Evolutionary conservation across 495 filamentous ascomycete genomes (phyloP).

Genomic region (Aspergillus cristatus): DNA sequence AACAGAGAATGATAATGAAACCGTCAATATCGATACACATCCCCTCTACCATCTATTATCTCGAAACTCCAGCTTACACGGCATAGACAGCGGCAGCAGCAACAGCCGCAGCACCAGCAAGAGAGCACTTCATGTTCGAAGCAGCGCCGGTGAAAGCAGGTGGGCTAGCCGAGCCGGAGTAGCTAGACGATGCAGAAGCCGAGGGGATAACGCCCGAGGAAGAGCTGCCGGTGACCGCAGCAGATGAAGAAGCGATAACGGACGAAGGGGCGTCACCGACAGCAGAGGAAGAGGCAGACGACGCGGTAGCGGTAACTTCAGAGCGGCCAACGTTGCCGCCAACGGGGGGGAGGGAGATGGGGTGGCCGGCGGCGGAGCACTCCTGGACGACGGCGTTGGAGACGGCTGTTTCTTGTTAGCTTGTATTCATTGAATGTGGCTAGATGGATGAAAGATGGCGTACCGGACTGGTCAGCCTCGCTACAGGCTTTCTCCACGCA

Average conservation of each 20-base stretch:
- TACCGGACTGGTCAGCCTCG: conserved; percentile 27
- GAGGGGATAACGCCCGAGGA: conserved; percentile 2
- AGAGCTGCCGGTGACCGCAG: neutral
- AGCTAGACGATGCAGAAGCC: conserved; percentile 3
- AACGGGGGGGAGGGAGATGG: conserved; percentile 29
- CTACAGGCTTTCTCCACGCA: conserved; percentile 37
- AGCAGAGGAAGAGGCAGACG: neutral
- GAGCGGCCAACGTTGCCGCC: neutral
- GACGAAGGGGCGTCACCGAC: neutral
- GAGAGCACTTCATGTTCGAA: conserved; percentile 17
- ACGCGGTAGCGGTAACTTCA: conserved; percentile 8
- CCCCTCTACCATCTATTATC: too few species aligned
- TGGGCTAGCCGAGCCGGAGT: conserved; percentile 8
- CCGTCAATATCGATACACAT: too few species aligned
- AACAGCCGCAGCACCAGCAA: conserved; percentile 21
- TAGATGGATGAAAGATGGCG: neutral
- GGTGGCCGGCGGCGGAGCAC: conserved; percentile 29
- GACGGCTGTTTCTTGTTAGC: conserved; percentile 15
- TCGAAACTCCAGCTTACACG: too few species aligned
- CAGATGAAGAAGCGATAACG: conserved; percentile 1
- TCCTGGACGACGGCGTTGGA: conserved; percentile 25
- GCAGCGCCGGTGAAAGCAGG: conserved; percentile 18
- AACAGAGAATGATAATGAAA: too few species aligned
- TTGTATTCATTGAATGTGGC: neutral
- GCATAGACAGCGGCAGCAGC: conserved; percentile 21